Base-by-base conservation (phyloP, 371 early-diverging fungal genomes). In the Paraphysoderma sedebokerense region DNA sequence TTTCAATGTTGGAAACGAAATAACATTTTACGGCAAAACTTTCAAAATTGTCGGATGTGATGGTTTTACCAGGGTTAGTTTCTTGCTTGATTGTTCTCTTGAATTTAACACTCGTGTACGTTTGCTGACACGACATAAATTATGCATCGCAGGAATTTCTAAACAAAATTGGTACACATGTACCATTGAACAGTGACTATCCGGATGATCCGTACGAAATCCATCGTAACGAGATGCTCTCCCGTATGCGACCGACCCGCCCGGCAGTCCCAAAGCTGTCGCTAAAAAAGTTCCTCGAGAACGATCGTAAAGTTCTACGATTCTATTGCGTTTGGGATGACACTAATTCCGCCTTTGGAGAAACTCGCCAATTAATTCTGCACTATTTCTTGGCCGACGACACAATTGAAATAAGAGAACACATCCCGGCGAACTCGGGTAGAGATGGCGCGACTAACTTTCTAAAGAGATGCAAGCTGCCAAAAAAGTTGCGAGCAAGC, bases 301-400 rank as follows among this genome's bases (percentile, higher is more conserved):
- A 70, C 56, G 73, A 72, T 54, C 60, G 73, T 12, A 63, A 61
- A 35, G 73, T 72, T 24, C 63, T 72, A 19, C 63, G 73, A 35
- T 72, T 72, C 60, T 70, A 68, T 56, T 65, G 67, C 53, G 55
- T 65, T 42, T 72, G 73, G 73, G 73, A 72, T 55, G 73, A 72
- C 62, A 65, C 57, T 36, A 59, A 56, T 41, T 52, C 59, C 13
- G 58, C 62, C n/a, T 68, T 68, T 54, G 73, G 73, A 13, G 70
- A 70, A 34, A 53, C 62, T n/a, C 56, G 68, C n/a, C 64, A 68
- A 53, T 61, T 72, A 63, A 59, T 68, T 17, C 54, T 72, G 19
- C 67, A 68, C 48, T 72, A 72, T 61, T 72, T 60, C 51, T 59
- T 72, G 23, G 55, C 58, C 15, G 70, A 69, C 55, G 73, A 72